Conservation (phyloP, 495 filamentous ascomycete genomes). For the Xylaria castorea region DNA sequence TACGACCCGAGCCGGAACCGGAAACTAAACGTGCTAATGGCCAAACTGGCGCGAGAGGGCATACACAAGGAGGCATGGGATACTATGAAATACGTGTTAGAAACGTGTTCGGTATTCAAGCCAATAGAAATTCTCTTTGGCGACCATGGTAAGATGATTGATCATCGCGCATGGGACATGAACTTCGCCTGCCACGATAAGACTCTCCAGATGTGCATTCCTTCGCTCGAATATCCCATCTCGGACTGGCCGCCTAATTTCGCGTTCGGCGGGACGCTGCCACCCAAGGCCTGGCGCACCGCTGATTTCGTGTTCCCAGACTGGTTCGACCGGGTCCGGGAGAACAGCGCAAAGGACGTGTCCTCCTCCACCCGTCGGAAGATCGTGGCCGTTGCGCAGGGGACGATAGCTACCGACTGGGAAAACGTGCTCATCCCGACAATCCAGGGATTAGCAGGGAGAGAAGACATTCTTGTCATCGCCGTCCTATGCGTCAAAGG, state of each 20-base stretch:
- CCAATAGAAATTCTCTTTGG: slow-evolving; percentile 1
- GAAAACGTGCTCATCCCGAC: slow-evolving; percentile 40
- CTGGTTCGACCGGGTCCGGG: slow-evolving; percentile 1
- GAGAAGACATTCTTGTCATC: slow-evolving; percentile 41
- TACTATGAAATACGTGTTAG: slow-evolving; percentile 9
- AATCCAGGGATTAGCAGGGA: slow-evolving; percentile 36
- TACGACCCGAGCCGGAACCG: slow-evolving; percentile 24
- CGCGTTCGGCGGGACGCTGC: slow-evolving; percentile 42
- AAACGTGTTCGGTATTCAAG: slow-evolving; percentile 12
- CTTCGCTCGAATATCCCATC: slow-evolving; percentile 40
- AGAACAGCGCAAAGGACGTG: slow-evolving; percentile 22
- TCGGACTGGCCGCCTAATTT: slow-evolving; percentile 39
- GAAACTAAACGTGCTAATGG: slow-evolving; percentile 24
- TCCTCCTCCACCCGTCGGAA: slow-evolving; percentile 21
- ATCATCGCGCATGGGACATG: slow-evolving; percentile 13
- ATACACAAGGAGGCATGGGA: slow-evolving; percentile 16
- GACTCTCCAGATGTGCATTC: slow-evolving; percentile 46
- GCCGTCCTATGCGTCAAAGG: slow-evolving; percentile 42
- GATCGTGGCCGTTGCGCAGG: slow-evolving; percentile 46
- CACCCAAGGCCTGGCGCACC: slow-evolving; percentile 45
- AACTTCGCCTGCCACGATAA: slow-evolving; percentile 33
- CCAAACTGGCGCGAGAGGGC: slow-evolving; percentile 19
- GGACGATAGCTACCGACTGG: slow-evolving; percentile 39
- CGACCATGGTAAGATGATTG: slow-evolving; percentile 10
- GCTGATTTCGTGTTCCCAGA: slow-evolving; percentile 29